Evolutionary conservation across 768 basidiomycete species (phyloP).

Genomic region (Boletus reticulatus): DNA sequence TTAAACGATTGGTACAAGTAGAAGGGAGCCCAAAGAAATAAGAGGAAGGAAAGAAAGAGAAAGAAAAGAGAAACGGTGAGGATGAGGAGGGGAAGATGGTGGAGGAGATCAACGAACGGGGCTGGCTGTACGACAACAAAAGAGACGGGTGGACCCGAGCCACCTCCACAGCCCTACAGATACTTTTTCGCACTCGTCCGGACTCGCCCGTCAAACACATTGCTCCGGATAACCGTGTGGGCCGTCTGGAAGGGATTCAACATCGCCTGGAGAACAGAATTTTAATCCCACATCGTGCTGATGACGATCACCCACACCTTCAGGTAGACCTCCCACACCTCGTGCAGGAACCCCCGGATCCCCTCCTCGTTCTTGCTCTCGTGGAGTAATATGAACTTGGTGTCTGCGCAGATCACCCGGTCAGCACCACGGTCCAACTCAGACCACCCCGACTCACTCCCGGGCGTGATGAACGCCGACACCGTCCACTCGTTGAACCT

Average conservation of each 20-base stretch:
- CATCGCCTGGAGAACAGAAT: slow-evolving; percentile 54
- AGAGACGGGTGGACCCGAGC: slow-evolving; percentile 10
- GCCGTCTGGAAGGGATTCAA: slow-evolving; percentile 97
- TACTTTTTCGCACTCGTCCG: slow-evolving; percentile 85
- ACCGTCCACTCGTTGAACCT: slow-evolving; percentile 99
- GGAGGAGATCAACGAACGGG: slow-evolving; percentile 8
- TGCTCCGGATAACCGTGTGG: slow-evolving; percentile 77
- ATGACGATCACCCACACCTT: slow-evolving; percentile 58
- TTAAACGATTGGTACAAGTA: slow-evolving; percentile 27
- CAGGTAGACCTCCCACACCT: slow-evolving; percentile 96
- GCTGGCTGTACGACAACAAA: slow-evolving; percentile 19
- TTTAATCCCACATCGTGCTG: background rate
- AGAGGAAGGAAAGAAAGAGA: slow-evolving; percentile 8
- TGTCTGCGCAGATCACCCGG: slow-evolving; percentile 50
- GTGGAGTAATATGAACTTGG: slow-evolving; percentile 93
- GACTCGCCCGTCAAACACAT: slow-evolving; percentile 80
- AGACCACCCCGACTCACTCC: slow-evolving; percentile 57
- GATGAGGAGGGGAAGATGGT: background rate
- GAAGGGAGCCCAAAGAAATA: slow-evolving; percentile 3
- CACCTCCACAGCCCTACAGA: slow-evolving; percentile 40
- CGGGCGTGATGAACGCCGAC: slow-evolving; percentile 93
- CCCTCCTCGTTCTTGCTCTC: slow-evolving; percentile 98
- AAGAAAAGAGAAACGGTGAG: slow-evolving; percentile 11
- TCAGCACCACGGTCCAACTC: background rate
- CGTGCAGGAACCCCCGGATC: slow-evolving; percentile 87